A percentile compares a stretch with the other conserved stretches of the same genome.
These are phyloP conservation scores for Phytophthora chlamydospora DNA, from an alignment of 352 stramenopile species.

Conservation along the genomic window DNA sequence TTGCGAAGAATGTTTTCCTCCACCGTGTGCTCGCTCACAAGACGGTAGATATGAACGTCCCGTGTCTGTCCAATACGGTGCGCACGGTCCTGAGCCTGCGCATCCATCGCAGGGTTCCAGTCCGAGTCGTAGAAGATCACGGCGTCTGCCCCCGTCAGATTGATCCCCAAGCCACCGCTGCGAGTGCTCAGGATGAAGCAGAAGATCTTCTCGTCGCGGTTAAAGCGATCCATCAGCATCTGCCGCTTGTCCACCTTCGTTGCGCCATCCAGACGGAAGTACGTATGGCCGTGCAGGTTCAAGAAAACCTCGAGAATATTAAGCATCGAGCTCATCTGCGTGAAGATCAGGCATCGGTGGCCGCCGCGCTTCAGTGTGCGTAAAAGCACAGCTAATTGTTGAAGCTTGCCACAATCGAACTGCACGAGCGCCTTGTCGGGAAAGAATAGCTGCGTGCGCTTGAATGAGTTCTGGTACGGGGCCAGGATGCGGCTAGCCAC, in stretches of 20 bases:
- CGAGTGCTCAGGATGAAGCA: constrained; percentile 99
- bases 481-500: constrained; percentile 46
- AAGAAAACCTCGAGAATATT: constrained; percentile 99
- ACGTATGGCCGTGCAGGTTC: constrained; percentile 97
- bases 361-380: constrained; percentile 95
- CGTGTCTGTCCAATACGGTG: constrained; percentile 98
- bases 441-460: constrained; percentile 93
- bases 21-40: constrained; percentile 97
- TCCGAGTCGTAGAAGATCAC: constrained; percentile 95
- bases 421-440: constrained; percentile 98
- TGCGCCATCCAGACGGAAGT: constrained; percentile 97
- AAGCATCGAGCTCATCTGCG: constrained; percentile 99
- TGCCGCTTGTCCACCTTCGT: constrained; percentile 97
- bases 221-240: constrained; percentile 98
- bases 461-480: constrained; percentile 66
- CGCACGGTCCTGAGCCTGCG: constrained; percentile 95
- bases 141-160: constrained; percentile 97
- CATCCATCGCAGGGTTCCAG: constrained; percentile 96
- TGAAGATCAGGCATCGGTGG: constrained; percentile 96
- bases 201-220: constrained; percentile 97
- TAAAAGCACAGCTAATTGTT: constrained; percentile 92
- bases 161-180: constrained; percentile 98
- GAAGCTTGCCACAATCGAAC: constrained; percentile 96
- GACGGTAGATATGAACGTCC: constrained; percentile 99
- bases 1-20: constrained; percentile 99